phyloP scores from a whole-genome alignment of 345 rosid species.

The Psidium friedrichsthalianum region DNA sequence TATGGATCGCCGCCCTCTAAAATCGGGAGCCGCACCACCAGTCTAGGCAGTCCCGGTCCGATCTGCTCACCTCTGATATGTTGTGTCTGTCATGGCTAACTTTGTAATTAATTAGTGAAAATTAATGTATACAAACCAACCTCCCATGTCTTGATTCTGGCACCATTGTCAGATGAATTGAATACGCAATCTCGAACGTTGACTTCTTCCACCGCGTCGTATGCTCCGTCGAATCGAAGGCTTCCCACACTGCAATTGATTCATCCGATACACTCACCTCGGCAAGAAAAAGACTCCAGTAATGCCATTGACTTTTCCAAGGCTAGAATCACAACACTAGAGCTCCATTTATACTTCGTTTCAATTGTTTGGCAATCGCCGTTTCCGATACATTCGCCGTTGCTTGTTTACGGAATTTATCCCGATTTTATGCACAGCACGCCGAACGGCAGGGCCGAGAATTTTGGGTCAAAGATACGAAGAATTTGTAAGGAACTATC shows the following conservation, averaged over 20 bases:
- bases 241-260: constrained; percentile 10
- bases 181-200: constrained; percentile 15
- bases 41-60: too few relatives aligned
- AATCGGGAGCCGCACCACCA: too few relatives aligned
- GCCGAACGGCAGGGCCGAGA: not conserved
- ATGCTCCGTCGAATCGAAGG: constrained; percentile 11
- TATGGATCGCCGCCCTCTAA: too few relatives aligned
- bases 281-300: not conserved
- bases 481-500: not conserved
- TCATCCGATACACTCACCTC: too few relatives aligned
- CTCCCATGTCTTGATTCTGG: constrained; percentile 26
- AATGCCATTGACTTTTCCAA: not conserved
- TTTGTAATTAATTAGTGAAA: not conserved
- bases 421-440: not conserved
- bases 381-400: not conserved
- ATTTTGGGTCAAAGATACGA: not conserved
- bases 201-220: constrained; percentile 21
- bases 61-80: too few relatives aligned
- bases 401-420: not conserved
- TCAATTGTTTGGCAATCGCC: not conserved
- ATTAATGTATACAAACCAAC: constrained; percentile 3
- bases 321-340: not conserved
- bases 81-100: not conserved
- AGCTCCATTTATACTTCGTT: not conserved
- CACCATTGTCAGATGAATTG: constrained; percentile 18